Percentiles rank a stretch among this genome's conserved stretches.
Evolutionary conservation across 78 protist species (phyloP).

Genomic region (Dictyostelium capitatum): DNA sequence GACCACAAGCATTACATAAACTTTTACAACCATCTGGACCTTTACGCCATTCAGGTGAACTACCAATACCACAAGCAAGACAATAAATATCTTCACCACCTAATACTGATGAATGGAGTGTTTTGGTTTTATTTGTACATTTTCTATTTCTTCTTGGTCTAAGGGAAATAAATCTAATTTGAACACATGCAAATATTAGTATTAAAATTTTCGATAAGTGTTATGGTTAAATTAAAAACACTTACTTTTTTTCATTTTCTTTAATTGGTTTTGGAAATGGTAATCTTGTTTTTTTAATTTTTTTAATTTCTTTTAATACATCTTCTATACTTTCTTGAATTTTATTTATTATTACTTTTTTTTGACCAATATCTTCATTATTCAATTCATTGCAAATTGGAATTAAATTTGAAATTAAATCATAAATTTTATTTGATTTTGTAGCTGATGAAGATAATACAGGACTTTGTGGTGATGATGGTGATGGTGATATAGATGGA

Average conservation of each 20-base stretch:
- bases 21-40: slow-evolving; percentile 32
- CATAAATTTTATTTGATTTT: slow-evolving; percentile 1
- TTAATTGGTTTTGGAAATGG: slow-evolving; percentile 25
- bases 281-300: slow-evolving; percentile 44
- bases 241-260: slow-evolving; percentile 15
- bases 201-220: too few relatives aligned
- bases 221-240: neutral
- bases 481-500: neutral
- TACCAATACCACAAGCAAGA: slow-evolving; percentile 29
- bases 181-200: too few relatives aligned
- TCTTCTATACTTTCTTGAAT: neutral
- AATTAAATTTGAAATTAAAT: neutral
- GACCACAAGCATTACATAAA: slow-evolving; percentile 76
- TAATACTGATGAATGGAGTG: neutral
- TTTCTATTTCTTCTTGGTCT: slow-evolving; percentile 77
- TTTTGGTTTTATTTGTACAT: slow-evolving; percentile 20
- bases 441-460: neutral
- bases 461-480: neutral
- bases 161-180: neutral
- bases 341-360: neutral
- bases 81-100: slow-evolving; percentile 25
- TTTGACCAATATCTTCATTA: neutral
- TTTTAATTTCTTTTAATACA: slow-evolving; percentile 42
- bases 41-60: slow-evolving; percentile 71
- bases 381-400: slow-evolving; percentile 25